Percentiles rank a stretch among this genome's conserved stretches.
phyloP scores from a whole-genome alignment of 2,329 filamentous ascomycete genomes.

The Paradendryphiella salina region DNA sequence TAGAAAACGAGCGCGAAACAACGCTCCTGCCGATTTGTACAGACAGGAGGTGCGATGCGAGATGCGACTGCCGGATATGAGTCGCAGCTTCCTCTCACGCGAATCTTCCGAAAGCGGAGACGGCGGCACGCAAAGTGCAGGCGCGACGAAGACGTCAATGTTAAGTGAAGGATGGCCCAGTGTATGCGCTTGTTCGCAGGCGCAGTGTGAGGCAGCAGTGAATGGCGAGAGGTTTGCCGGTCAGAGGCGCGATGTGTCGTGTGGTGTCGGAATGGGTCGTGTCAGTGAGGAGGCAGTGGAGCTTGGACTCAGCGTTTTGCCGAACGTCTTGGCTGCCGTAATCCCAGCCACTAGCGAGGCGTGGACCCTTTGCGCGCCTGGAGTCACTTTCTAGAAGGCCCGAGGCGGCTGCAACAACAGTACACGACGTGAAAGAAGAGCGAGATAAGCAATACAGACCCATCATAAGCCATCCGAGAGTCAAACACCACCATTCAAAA shows the following conservation, averaged over 20 bases:
- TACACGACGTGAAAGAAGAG: background rate
- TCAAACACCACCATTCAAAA: background rate
- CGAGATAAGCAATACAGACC: background rate
- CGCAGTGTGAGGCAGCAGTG: slow-evolving; percentile 17
- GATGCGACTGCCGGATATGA: slow-evolving; percentile 25
- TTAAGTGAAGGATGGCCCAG: slow-evolving; percentile 8
- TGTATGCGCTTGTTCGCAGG: slow-evolving; percentile 11
- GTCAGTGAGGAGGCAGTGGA: slow-evolving; percentile 34
- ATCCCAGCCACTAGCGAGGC: slow-evolving; percentile 9
- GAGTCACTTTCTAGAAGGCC: slow-evolving; percentile 7
- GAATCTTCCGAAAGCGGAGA: slow-evolving; percentile 21
- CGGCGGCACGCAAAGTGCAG: slow-evolving; percentile 17
- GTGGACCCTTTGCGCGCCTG: slow-evolving; percentile 9
- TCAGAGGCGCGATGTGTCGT: slow-evolving; percentile 31
- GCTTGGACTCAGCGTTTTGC: slow-evolving; percentile 31
- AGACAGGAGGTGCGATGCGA: slow-evolving; percentile 23
- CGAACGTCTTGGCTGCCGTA: slow-evolving; percentile 22
- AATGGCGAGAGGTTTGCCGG: slow-evolving; percentile 19
- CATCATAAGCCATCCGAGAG: background rate
- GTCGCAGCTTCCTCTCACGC: slow-evolving; percentile 30
- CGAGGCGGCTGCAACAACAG: background rate
- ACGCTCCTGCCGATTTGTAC: slow-evolving; percentile 20
- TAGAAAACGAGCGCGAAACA: slow-evolving; percentile 30
- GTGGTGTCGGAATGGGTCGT: slow-evolving; percentile 30
- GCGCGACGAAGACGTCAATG: slow-evolving; percentile 12